Conservation (phyloP, 1,284 basidiomycete species). For the Paramarasmius palmivorus region DNA sequence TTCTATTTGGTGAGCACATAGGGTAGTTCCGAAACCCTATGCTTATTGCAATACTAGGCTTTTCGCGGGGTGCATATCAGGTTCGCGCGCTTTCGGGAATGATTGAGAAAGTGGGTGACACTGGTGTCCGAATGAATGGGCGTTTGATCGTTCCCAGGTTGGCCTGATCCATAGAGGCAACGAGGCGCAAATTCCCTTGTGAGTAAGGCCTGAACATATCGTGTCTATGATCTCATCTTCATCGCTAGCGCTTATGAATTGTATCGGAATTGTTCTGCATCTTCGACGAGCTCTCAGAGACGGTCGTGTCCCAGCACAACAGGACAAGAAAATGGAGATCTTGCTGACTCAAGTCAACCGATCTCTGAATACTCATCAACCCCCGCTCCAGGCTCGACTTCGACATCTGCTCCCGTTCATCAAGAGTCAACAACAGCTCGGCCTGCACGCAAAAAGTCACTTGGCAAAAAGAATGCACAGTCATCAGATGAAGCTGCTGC, state of each 20-base stretch:
- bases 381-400: no score
- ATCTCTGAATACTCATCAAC: no score
- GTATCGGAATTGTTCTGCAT: conserved; percentile 18
- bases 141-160: conserved; percentile 20
- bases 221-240: no score
- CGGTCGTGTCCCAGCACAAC: no score
- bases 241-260: conserved; percentile 30
- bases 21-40: not conserved
- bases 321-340: no score
- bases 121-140: no score
- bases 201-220: conserved; percentile 1
- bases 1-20: conserved; percentile 37
- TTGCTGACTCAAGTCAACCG: no score
- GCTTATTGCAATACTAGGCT: conserved; percentile 31
- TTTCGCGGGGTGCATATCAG: conserved; percentile 37
- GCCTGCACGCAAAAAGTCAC: no score
- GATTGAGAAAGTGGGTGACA: conserved; percentile 27
- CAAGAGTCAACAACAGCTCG: no score
- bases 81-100: conserved; percentile 30
- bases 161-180: conserved; percentile 34
- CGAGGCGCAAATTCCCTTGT: conserved; percentile 37
- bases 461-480: no score
- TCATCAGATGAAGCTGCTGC: not conserved
- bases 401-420: no score
- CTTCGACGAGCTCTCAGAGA: no score